Evolutionary conservation across 768 basidiomycete species (phyloP).

Genomic region (Lactarius hengduanensis): DNA sequence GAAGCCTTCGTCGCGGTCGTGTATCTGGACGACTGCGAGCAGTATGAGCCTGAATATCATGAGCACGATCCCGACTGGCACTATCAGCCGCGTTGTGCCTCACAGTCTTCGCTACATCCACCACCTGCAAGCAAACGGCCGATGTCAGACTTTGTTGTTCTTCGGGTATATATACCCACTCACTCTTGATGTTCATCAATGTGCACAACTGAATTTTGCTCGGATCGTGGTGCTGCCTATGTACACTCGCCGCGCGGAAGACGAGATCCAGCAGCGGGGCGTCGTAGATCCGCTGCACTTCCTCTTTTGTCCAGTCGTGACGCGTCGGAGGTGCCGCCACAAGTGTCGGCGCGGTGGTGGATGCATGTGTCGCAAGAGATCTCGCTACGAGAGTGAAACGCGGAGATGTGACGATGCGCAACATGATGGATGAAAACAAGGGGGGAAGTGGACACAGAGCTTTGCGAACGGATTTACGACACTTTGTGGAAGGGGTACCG

Average conservation of each 20-base stretch:
- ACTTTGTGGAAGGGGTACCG: not conserved
- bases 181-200: constrained; percentile 98
- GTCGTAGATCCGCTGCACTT: constrained; percentile 86
- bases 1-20: constrained; percentile 87
- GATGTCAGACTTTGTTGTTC: constrained; percentile 27
- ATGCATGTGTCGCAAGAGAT: constrained; percentile 62
- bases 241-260: constrained; percentile 80
- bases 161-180: constrained; percentile 35
- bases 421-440: constrained; percentile 36
- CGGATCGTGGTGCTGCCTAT: constrained; percentile 85
- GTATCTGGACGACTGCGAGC: constrained; percentile 96
- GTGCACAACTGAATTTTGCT: constrained; percentile 94
- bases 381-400: constrained; percentile 39
- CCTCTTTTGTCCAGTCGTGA: constrained; percentile 70
- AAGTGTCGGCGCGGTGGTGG: constrained; percentile 26
- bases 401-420: constrained; percentile 35
- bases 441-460: not conserved
- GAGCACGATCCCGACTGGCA: constrained; percentile 20
- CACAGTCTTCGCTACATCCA: constrained; percentile 95
- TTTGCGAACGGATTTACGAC: not conserved
- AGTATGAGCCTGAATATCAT: constrained; percentile 77
- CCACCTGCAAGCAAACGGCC: constrained; percentile 56
- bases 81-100: constrained; percentile 32
- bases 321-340: constrained; percentile 40
- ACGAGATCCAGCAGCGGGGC: constrained; percentile 84